A percentile compares a stretch with the other conserved stretches of the same genome.
Evolutionary conservation across 495 filamentous ascomycete genomes (phyloP).

Genomic region (Aspergillus egyptiacus): DNA sequence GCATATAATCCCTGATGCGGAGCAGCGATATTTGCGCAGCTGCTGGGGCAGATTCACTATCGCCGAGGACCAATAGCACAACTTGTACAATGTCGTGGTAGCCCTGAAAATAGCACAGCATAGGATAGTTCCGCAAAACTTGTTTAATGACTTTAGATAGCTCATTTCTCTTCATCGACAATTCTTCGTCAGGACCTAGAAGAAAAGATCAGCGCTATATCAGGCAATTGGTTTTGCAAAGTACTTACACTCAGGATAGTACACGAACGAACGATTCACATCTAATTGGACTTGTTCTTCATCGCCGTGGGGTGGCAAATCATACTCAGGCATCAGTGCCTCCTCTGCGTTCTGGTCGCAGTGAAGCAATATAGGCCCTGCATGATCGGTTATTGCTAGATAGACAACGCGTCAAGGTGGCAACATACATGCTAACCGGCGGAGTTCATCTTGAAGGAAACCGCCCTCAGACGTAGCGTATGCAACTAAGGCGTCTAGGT

Average conservation of each 20-base stretch:
- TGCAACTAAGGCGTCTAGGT: constrained; percentile 55
- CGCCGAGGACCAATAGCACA: constrained; percentile 76
- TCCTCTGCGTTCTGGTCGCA: constrained; percentile 27
- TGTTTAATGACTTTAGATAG: constrained; percentile 70
- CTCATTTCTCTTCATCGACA: constrained; percentile 60
- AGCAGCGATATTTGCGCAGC: constrained; percentile 78
- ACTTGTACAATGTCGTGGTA: constrained; percentile 99
- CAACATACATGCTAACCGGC: constrained; percentile 76
- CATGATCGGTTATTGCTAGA: constrained; percentile 6
- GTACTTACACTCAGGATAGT: constrained; percentile 75
- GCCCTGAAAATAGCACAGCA: constrained; percentile 94
- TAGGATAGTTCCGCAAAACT: constrained; percentile 72
- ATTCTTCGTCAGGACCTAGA: constrained; percentile 48
- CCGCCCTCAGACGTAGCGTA: constrained; percentile 71
- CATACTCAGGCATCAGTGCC: constrained; percentile 39
- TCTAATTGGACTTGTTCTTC: constrained; percentile 87
- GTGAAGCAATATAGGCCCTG: constrained; percentile 80
- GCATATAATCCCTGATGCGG: constrained; percentile 95
- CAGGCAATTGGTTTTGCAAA: neutral
- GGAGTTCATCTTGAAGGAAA: constrained; percentile 72
- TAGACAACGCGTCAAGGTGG: neutral
- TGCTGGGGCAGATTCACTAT: constrained; percentile 45
- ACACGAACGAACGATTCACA: constrained; percentile 92
- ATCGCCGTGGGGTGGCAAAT: constrained; percentile 65
- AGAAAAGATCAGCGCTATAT: constrained; percentile 4